These are phyloP conservation scores for Fusarium annulatum DNA, from an alignment of 2,329 filamentous ascomycete species.

Conservation along the genomic window DNA sequence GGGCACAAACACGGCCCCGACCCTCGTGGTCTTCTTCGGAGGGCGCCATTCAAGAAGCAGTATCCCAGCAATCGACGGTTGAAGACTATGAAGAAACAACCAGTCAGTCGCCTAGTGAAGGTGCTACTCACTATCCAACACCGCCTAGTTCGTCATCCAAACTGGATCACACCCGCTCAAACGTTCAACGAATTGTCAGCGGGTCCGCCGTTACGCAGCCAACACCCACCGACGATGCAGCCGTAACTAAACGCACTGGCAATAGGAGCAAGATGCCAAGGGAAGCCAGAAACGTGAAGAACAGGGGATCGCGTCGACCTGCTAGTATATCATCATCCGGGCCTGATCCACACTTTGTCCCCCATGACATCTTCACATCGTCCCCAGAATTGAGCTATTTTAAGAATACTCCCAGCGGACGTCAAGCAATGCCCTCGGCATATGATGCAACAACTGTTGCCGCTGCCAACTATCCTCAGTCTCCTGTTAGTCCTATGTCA, in stretches of 20 bases:
- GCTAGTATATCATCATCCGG: slow-evolving; percentile 20
- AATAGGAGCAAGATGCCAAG: slow-evolving; percentile 10
- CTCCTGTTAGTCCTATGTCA: slow-evolving; percentile 10
- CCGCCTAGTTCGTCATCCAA: slow-evolving; percentile 32
- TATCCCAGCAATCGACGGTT: slow-evolving; percentile 1
- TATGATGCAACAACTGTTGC: slow-evolving; percentile 13
- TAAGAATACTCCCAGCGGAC: slow-evolving; percentile 15
- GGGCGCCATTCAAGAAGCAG: not conserved
- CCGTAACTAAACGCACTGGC: not conserved
- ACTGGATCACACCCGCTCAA: slow-evolving; percentile 14
- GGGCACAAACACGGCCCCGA: not conserved
- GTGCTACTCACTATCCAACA: slow-evolving; percentile 20
- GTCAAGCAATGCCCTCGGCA: slow-evolving; percentile 2
- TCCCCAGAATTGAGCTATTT: slow-evolving; percentile 27
- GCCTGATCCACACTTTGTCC: slow-evolving; percentile 19
- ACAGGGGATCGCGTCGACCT: slow-evolving; percentile 25
- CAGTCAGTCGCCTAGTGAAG: slow-evolving; percentile 10
- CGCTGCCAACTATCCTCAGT: slow-evolving; percentile 19
- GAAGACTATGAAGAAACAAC: slow-evolving; percentile 16
- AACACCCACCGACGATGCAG: slow-evolving; percentile 19
- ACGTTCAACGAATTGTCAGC: slow-evolving; percentile 13
- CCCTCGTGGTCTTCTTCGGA: slow-evolving; percentile 24
- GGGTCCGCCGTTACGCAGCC: slow-evolving; percentile 37
- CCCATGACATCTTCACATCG: slow-evolving; percentile 22
- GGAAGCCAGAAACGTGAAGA: slow-evolving; percentile 21